Evolutionary conservation across 2,329 filamentous ascomycete genomes (phyloP).

Genomic region (Aspergillus sp.): DNA sequence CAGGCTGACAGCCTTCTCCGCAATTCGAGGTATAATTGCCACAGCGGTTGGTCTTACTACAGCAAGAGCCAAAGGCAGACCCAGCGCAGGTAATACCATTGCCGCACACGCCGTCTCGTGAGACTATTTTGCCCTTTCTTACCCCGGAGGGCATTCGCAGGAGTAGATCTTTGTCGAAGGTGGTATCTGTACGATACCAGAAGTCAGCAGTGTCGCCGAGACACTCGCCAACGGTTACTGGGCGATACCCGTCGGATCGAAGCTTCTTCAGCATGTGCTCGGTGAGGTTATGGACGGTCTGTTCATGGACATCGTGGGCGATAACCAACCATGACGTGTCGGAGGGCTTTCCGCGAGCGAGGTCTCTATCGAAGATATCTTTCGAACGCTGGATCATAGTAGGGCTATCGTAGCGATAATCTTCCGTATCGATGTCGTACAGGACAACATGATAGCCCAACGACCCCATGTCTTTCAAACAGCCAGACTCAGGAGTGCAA

Average conservation of each 20-base stretch:
- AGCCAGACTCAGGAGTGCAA: slow-evolving; percentile 37
- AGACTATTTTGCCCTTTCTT: slow-evolving; percentile 18
- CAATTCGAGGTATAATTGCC: slow-evolving; percentile 33
- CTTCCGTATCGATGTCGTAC: slow-evolving; percentile 49
- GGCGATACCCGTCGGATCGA: slow-evolving; percentile 31
- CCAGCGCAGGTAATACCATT: slow-evolving; percentile 34
- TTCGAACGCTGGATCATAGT: slow-evolving; percentile 40
- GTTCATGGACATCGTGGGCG: slow-evolving; percentile 44
- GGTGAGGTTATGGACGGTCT: slow-evolving; percentile 44
- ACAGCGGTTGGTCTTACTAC: slow-evolving; percentile 28
- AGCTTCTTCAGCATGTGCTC: slow-evolving; percentile 39
- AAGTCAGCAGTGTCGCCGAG: slow-evolving; percentile 37
- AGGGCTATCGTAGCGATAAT: slow-evolving; percentile 44
- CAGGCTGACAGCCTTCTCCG: slow-evolving; percentile 30
- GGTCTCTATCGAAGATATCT: slow-evolving; percentile 38
- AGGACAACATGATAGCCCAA: slow-evolving; percentile 52
- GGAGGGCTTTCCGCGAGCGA: slow-evolving; percentile 24
- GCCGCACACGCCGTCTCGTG: slow-evolving; percentile 37
- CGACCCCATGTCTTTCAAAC: slow-evolving; percentile 42
- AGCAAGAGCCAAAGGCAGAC: slow-evolving; percentile 36
- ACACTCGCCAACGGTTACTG: slow-evolving; percentile 47
- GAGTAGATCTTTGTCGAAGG: slow-evolving; percentile 18
- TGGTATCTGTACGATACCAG: slow-evolving; percentile 43
- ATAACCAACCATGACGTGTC: slow-evolving; percentile 42
- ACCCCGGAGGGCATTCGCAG: slow-evolving; percentile 15